Base-by-base conservation (phyloP, 2,329 filamentous ascomycete genomes). In the Lojkania enalia region DNA sequence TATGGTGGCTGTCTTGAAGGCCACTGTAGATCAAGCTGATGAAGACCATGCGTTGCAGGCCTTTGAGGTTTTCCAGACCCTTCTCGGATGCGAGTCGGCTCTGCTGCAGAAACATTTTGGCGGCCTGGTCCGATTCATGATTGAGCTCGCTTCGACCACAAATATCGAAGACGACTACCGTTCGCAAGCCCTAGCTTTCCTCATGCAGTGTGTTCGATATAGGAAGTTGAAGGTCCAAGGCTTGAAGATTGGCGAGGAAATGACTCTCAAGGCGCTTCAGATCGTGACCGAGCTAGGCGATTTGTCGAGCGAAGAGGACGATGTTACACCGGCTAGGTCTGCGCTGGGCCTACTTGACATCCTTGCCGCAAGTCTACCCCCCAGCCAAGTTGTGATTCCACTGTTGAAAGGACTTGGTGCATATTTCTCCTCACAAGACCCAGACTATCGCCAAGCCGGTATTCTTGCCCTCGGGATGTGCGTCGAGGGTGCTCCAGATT, bases 31-130 rank as follows among this genome's bases (percentile, higher is more conserved):
- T 60, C 80, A 81, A 45, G 81, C 82, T 45, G 87, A 96, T 60
- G 91, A 96, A 60, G 91, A 96, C 66, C 86, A 87, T 67, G 85
- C 88, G 58, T 89, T 92, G 77, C 85, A 92, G 66, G 84, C 90
- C 19, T 99, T 97, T 60, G 94, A 97, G 69, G 90, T 96, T 56
- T 96, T 97, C 81, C 94, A 97, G 77, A 94, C 89, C 39, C 85
- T 96, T 61, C 82, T 99, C 42, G 88, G 87, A 53, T 96, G 90
- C 69, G 92, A 96, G 68, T 87, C 89, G 20, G 82, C 88, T 35
- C 81, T 97, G 39, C 77, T 97, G 40, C 87, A 86, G 55, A 79
- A 82, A 43, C 91, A 96, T 74, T 89, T 99, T 64, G 89, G 86
- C 67, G 90, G 96, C 61, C 81, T 99, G 6, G 80, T 96, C 49